phyloP scores from a whole-genome alignment of 805 yeast genomes.

The Cyberlindnera misumaiensis region DNA sequence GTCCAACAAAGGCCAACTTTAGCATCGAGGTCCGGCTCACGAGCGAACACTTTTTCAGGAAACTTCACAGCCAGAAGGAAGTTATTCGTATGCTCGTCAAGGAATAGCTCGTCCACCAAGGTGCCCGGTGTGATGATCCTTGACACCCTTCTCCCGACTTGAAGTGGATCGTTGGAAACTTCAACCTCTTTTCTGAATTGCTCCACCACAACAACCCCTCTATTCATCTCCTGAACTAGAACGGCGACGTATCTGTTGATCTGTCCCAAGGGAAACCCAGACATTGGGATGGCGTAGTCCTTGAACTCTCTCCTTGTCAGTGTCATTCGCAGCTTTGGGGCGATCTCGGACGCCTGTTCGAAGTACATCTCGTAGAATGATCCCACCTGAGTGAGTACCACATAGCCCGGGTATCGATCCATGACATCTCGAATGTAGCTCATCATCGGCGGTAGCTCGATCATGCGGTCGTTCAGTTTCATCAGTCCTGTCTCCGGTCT shows the following conservation, averaged over 20 bases:
- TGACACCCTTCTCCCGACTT: slow-evolving; percentile 61
- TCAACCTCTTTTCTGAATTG: slow-evolving; percentile 35
- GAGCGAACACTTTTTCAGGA: slow-evolving; percentile 40
- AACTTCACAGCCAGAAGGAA: slow-evolving; percentile 60
- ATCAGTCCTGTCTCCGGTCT: not conserved
- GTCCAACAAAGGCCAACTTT: slow-evolving; percentile 79
- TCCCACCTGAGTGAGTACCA: slow-evolving; percentile 76
- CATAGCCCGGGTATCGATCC: slow-evolving; percentile 42
- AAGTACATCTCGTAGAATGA: slow-evolving; percentile 83
- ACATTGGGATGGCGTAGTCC: slow-evolving; percentile 56
- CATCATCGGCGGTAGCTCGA: slow-evolving; percentile 29
- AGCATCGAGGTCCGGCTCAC: slow-evolving; percentile 31
- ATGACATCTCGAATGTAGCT: slow-evolving; percentile 33
- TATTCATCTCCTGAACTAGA: slow-evolving; percentile 61
- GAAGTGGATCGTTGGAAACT: slow-evolving; percentile 27
- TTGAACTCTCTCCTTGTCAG: slow-evolving; percentile 51
- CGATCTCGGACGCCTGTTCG: slow-evolving; percentile 76
- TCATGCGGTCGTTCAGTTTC: not conserved
- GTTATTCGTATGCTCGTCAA: slow-evolving; percentile 67
- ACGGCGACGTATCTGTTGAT: slow-evolving; percentile 67
- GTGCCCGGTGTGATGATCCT: slow-evolving; percentile 92
- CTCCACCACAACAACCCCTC: slow-evolving; percentile 78
- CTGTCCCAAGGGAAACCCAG: slow-evolving; percentile 81
- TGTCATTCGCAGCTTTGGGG: slow-evolving; percentile 63
- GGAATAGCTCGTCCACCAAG: slow-evolving; percentile 74